These are phyloP conservation scores for Trichoderma koningiopsis DNA, from an alignment of 2,329 filamentous ascomycete species.

Conservation along the genomic window DNA sequence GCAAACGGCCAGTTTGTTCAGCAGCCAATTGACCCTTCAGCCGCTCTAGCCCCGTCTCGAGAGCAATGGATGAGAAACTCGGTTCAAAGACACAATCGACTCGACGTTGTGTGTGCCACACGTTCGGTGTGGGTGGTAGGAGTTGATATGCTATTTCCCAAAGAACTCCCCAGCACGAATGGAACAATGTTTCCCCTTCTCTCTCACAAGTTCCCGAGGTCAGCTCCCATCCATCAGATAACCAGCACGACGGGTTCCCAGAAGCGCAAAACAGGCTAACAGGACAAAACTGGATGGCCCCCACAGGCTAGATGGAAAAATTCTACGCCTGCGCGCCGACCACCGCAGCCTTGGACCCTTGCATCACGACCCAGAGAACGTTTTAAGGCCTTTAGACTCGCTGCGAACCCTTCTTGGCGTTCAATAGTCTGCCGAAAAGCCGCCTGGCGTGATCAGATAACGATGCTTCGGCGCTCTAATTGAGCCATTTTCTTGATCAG, in stretches of 20 bases:
- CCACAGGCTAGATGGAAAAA: slow-evolving; percentile 15
- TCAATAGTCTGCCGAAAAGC: slow-evolving; percentile 17
- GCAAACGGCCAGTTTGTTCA: not conserved
- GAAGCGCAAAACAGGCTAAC: not conserved
- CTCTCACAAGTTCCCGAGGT: not conserved
- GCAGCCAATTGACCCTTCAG: not conserved
- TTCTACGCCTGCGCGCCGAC: slow-evolving; percentile 8
- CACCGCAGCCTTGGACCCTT: slow-evolving; percentile 3
- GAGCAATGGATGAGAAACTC: not conserved
- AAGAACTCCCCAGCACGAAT: not conserved
- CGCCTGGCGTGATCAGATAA: slow-evolving; percentile 23
- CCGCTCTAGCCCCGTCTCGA: not conserved
- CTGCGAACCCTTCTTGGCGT: slow-evolving; percentile 2
- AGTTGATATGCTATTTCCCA: slow-evolving; percentile 7
- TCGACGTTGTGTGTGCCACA: not conserved
- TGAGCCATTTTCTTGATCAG: slow-evolving; percentile 24
- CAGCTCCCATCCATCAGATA: slow-evolving; percentile 12
- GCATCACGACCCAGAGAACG: not conserved
- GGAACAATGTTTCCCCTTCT: not conserved
- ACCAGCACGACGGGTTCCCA: not conserved
- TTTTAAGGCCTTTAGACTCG: slow-evolving; percentile 9
- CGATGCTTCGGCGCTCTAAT: slow-evolving; percentile 8
- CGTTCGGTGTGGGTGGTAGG: not conserved
- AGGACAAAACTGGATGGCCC: not conserved
- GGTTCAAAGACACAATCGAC: not conserved